These are phyloP conservation scores for Colletotrichum limetticola DNA, from an alignment of 2,329 filamentous ascomycete genomes.

Conservation along the genomic window DNA sequence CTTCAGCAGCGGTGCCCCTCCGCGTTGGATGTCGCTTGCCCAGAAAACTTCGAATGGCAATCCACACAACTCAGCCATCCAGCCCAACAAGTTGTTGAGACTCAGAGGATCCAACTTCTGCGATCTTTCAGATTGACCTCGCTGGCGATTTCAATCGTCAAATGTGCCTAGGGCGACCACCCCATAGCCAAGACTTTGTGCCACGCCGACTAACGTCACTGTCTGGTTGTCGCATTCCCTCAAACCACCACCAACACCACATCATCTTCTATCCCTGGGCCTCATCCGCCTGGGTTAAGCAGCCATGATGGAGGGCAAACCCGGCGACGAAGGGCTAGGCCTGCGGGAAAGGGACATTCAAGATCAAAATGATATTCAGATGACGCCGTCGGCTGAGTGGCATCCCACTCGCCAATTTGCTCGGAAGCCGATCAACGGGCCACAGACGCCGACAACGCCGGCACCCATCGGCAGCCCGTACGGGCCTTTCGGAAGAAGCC, in stretches of 20 bases:
- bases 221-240: not conserved
- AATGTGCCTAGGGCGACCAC: not conserved
- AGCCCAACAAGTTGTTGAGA: not conserved
- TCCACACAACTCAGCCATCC: not conserved
- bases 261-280: not conserved
- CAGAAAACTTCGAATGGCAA: not conserved
- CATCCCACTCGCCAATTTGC: not conserved
- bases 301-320: not conserved
- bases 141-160: not conserved
- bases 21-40: not conserved
- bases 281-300: not conserved
- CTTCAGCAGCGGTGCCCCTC: not conserved
- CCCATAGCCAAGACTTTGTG: not conserved
- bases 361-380: not conserved
- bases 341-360: not conserved
- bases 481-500: constrained; percentile 17
- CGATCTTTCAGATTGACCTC: not conserved
- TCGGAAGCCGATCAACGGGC: constrained; percentile 19
- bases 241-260: too few species aligned
- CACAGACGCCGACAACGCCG: constrained; percentile 22
- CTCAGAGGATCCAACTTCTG: not conserved
- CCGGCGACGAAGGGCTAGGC: constrained; percentile 6
- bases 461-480: constrained; percentile 26
- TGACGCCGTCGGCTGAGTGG: constrained; percentile 29
- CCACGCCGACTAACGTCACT: not conserved